Evolutionary conservation across 1,139 yeast genomes (phyloP), one percentile per base, ranked within the genome.

Genomic region (Saccharomyces hybrid): DNA sequence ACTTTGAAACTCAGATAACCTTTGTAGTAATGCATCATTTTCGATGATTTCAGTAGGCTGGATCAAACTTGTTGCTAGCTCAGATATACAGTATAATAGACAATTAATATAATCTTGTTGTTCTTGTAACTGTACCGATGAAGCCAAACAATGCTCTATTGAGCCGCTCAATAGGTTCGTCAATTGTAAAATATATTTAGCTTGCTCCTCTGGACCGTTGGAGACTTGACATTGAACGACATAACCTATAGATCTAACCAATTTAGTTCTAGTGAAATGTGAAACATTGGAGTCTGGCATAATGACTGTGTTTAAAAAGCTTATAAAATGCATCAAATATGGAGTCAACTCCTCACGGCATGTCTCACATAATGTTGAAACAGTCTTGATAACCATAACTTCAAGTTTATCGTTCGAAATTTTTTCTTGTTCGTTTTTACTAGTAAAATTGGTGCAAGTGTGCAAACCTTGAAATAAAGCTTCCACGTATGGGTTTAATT

Each of bases 11-110:
- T 67, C 69, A 1, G 71, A 66, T 29, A 64, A 57, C 49, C 67
- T 71, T 50, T 60, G 62, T 23, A 66, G 46, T 11, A 57, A 48
- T 48, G 71, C 72, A 16, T 69, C 64, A 14, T 69, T 70, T 9
- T 65, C 69, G 7, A 72, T 63, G 8, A 38, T 16, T 27, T 83
- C 88, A 47, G 80, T 86, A 0, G 87, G 83, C 4, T 80, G 67
- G 49, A 77, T 76, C 60, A 85, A 71, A 0, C 91, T 89, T 55
- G 82, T 84, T 0, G 90, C 93, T 13, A 88, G 71, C 55, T 85
- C 88, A 23, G 76, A 76, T 0, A 88, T 68, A 64, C 90, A 86
- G 8, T 79, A 72, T 31, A 87, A 70, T 49, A 88, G 68, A 38
- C 89, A 82, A 4, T 75, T 60, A 3, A 78, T 64, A 57, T 83